Percentiles rank a stretch among this genome's conserved stretches.
phyloP scores from a whole-genome alignment of 1,284 basidiomycete genomes.

The Cryptococcus maquisensis region DNA sequence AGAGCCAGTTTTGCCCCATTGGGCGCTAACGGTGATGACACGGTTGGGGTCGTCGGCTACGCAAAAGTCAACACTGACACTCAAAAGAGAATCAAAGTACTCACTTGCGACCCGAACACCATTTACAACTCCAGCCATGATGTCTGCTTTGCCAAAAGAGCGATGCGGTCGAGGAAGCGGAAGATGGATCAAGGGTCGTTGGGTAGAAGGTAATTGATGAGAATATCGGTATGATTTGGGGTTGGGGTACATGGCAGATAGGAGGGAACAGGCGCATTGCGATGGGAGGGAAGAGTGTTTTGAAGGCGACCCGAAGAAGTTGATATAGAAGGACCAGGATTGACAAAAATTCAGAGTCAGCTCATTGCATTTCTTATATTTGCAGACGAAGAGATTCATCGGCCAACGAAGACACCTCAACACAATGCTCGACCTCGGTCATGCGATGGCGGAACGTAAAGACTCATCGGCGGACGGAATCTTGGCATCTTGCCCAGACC shows the following conservation, averaged over 20 bases:
- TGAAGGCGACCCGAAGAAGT: neutral
- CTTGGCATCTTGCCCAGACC: neutral
- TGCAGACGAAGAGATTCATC: neutral
- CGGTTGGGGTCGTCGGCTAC: slow-evolving; percentile 83
- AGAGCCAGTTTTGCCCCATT: slow-evolving; percentile 88
- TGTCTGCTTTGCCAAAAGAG: slow-evolving; percentile 2
- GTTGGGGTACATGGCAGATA: neutral
- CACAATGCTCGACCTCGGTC: neutral
- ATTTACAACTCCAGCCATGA: slow-evolving; percentile 57
- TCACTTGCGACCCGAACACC: slow-evolving; percentile 83
- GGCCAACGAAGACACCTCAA: neutral
- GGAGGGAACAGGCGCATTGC: neutral
- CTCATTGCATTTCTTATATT: neutral
- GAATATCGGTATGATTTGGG: neutral
- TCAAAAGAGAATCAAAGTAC: slow-evolving; percentile 46
- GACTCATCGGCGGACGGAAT: neutral
- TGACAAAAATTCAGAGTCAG: neutral
- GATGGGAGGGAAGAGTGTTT: neutral
- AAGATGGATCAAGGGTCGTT: neutral
- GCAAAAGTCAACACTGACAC: neutral
- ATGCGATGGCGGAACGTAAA: neutral
- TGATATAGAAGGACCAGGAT: neutral
- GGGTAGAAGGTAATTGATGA: neutral
- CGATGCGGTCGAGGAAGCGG: neutral
- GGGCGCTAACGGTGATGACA: slow-evolving; percentile 89